Conservation (phyloP, 2,329 filamentous ascomycete species). For the Xylaria multiplex region DNA sequence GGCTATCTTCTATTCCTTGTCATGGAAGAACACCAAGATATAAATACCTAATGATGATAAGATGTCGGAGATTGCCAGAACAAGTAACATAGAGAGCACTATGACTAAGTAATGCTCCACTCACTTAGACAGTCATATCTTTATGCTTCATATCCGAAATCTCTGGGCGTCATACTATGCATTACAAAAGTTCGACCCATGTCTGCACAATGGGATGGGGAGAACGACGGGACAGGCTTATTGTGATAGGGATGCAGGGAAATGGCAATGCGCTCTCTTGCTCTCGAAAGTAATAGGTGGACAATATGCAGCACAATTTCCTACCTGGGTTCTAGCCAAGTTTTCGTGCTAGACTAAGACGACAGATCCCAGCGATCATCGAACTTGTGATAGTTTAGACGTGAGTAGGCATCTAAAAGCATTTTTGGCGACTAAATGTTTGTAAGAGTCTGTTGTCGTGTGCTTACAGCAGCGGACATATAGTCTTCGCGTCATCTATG, state of each 20-base stretch:
- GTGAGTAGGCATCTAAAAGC: neutral
- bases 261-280: neutral
- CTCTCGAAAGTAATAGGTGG: neutral
- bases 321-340: neutral
- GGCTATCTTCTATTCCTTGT: neutral
- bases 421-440: neutral
- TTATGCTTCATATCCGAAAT: neutral
- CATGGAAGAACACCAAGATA: neutral
- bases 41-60: too few species aligned
- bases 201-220: neutral
- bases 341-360: neutral
- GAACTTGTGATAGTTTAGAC: conserved; percentile 1
- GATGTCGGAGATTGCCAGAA: too few species aligned
- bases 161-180: neutral
- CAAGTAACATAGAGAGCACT: neutral
- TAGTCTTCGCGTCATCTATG: neutral
- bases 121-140: neutral
- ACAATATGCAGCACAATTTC: neutral
- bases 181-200: neutral
- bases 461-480: neutral
- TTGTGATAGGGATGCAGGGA: neutral
- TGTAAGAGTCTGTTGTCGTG: neutral
- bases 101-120: neutral
- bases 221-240: neutral
- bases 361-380: neutral